These are phyloP conservation scores for Chaetomium tenue DNA, from an alignment of 495 filamentous ascomycete species.

Conservation along the genomic window DNA sequence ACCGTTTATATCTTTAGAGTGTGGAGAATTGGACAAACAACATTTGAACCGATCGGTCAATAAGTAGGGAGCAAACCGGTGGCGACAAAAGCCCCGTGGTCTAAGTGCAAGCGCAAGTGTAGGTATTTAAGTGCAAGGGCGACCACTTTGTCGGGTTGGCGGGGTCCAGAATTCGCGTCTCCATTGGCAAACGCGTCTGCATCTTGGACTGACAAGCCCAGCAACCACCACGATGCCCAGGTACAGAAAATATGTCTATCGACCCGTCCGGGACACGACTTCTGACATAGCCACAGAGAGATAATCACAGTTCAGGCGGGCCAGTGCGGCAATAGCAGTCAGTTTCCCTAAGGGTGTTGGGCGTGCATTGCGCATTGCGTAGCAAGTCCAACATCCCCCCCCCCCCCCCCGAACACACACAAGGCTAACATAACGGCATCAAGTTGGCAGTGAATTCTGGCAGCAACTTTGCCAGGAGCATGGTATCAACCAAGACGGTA, in stretches of 20 bases:
- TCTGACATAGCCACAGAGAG: constrained; percentile 60
- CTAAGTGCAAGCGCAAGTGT: neutral
- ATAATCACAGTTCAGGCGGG: constrained; percentile 99
- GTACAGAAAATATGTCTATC: constrained; percentile 28
- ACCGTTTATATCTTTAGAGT: no score
- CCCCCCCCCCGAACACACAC: no score
- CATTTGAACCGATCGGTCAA: no score
- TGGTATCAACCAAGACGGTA: constrained; percentile 95
- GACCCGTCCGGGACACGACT: neutral
- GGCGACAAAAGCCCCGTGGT: no score
- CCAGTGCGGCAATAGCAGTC: constrained; percentile 99
- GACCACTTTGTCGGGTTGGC: constrained; percentile 5
- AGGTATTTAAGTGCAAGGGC: neutral
- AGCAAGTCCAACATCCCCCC: neutral
- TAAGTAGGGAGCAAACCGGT: no score
- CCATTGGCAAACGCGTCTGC: constrained; percentile 22
- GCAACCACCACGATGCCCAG: constrained; percentile 48
- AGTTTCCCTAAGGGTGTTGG: constrained; percentile 33
- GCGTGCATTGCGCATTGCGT: neutral
- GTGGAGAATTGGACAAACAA: no score
- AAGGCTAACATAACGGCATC: constrained; percentile 22
- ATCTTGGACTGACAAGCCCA: constrained; percentile 1
- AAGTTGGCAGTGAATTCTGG: constrained; percentile 94
- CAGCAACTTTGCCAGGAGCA: constrained; percentile 97
- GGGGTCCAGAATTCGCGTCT: constrained; percentile 32